These are phyloP conservation scores for Cladophialophora exuberans DNA, from an alignment of 2,329 filamentous ascomycete genomes.

Conservation along the genomic window DNA sequence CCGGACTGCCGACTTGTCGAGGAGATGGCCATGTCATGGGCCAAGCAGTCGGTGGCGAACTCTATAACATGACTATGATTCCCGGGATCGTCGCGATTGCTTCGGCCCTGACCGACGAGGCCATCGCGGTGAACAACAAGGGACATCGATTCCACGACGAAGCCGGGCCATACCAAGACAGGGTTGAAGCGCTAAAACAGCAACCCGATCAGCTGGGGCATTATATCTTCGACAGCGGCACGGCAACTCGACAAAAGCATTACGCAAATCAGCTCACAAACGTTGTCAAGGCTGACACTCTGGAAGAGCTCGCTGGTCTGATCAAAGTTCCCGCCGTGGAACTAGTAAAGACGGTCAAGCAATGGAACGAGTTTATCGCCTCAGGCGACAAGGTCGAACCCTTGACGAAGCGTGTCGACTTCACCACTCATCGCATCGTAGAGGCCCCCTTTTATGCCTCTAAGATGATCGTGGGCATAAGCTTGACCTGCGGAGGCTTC, in stretches of 20 bases:
- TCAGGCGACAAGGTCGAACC: conserved; percentile 10
- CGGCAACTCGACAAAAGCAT: not conserved
- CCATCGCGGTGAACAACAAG: conserved; percentile 6
- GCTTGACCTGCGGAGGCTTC: conserved; percentile 13
- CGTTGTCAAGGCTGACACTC: not conserved
- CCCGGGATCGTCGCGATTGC: conserved; percentile 7
- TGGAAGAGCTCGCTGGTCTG: conserved; percentile 9
- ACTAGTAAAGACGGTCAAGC: not conserved
- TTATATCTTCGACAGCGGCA: conserved; percentile 12
- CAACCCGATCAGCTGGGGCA: conserved; percentile 3
- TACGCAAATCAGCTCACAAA: conserved; percentile 6
- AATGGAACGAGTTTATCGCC: conserved; percentile 12
- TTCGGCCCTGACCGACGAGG: conserved; percentile 11
- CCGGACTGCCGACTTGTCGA: conserved; percentile 5
- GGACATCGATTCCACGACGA: conserved; percentile 18
- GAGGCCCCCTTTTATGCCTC: conserved; percentile 10
- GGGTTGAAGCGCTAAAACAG: conserved; percentile 5
- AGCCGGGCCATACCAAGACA: conserved; percentile 12
- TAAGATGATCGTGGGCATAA: conserved; percentile 2
- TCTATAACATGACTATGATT: conserved; percentile 1
- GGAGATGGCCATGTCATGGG: conserved; percentile 9
- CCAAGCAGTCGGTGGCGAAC: conserved; percentile 4
- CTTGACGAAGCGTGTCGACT: conserved; percentile 13
- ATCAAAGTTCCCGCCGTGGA: conserved; percentile 1
- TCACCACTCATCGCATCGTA: not conserved